These are phyloP conservation scores for Handroanthus guayacan DNA, from an alignment of 257 asterid genomes.

Conservation along the genomic window DNA sequence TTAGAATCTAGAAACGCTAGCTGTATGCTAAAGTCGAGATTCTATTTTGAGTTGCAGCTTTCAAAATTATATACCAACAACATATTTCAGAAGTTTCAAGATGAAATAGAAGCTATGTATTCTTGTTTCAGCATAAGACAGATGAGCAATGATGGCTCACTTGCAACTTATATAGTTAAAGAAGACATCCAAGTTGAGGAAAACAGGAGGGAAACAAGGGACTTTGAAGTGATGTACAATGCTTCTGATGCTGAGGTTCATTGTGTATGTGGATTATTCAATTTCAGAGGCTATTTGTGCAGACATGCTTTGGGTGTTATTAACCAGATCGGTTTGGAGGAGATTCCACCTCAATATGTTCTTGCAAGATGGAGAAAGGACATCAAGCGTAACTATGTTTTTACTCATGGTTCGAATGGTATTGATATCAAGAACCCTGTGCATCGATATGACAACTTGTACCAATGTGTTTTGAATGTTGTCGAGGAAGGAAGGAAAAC, in stretches of 20 bases:
- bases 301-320: constrained; percentile 62
- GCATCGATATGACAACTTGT: constrained; percentile 61
- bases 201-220: constrained; percentile 47
- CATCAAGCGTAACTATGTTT: constrained; percentile 41
- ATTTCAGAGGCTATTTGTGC: constrained; percentile 64
- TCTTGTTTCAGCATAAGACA: constrained; percentile 49
- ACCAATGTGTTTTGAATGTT: constrained; percentile 48
- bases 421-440: constrained; percentile 59
- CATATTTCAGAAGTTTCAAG: constrained; percentile 52
- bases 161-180: constrained; percentile 45
- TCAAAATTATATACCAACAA: constrained; percentile 53
- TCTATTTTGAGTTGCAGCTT: constrained; percentile 56
- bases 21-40: constrained; percentile 50
- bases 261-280: constrained; percentile 63
- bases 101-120: constrained; percentile 57
- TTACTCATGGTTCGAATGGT: constrained; percentile 41
- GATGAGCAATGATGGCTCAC: constrained; percentile 45
- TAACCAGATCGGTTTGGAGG: constrained; percentile 56
- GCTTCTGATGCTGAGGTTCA: constrained; percentile 45
- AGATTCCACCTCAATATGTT: constrained; percentile 67
- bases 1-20: constrained; percentile 49
- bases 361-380: constrained; percentile 72
- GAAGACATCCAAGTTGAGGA: constrained; percentile 50
- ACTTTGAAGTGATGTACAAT: constrained; percentile 58
- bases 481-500: constrained; percentile 65